Evolutionary conservation across 257 asterid species (phyloP), one percentile per base, ranked within the genome.

Genomic region (Solanum boliviense): DNA sequence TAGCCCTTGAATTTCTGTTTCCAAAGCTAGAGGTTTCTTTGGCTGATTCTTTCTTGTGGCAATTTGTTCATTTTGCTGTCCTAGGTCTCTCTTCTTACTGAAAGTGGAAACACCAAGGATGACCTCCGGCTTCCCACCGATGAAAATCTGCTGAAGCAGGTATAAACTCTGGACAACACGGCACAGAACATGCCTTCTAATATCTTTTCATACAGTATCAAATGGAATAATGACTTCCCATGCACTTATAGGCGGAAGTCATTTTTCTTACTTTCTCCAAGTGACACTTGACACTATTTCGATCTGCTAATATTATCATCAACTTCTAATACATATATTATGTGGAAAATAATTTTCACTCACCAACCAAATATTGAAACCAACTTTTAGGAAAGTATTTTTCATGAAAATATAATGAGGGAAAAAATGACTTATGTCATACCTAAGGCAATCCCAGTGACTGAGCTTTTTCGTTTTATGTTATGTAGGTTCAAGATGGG

Each of bases 81-180:
- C 84, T 56, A 95, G 98, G 98, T 95, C 88, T 93, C 95, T 36
- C 95, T 94, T 89, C 92, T 95, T 90, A 95, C 98, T 88, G 98
- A 94, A 38, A 95, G 86, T 88, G 98, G 98, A 62, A 91, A 90
- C 78, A 94, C 98, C 58, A 95, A 95, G 86, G 98, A 95, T 90
- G 96, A 95, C 88, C 88, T 94, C 89, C 91, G 87, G 92, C 98
- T 95, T 87, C 98, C 98, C 44, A 93, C 95, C 4, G 98, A 95
- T 91, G 98, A 94, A 15, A 86, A 3, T 91, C 94, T 95, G 88
- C 98, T 94, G 71, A 84, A 78, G 88, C 97, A 91, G 95, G 98
- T 93, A 79, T 41, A 31, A 34, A 35, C 27, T 39, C 16, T 2
- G 5, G 16, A 13, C 18, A 1, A 18, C 16, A 27, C 1, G 2